phyloP scores from a whole-genome alignment of 352 stramenopile genomes.

The Plasmopara viticola region DNA sequence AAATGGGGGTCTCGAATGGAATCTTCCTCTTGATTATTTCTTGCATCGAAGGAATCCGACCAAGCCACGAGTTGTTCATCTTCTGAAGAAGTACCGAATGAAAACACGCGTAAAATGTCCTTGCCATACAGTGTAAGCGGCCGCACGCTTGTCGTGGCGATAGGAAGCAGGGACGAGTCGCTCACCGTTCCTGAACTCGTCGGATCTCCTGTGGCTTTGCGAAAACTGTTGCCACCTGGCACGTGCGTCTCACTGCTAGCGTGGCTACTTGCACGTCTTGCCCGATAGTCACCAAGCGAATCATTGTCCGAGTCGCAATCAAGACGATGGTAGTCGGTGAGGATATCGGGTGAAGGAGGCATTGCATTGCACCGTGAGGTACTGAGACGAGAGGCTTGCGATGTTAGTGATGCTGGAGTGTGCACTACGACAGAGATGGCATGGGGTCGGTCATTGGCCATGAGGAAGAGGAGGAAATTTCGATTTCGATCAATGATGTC shows the following conservation, averaged over 20 bases:
- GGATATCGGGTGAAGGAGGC: conserved; percentile 5
- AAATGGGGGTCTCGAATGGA: conserved; percentile 27
- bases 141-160: conserved; percentile 9
- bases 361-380: conserved; percentile 13
- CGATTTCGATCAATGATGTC: no score
- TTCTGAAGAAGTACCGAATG: conserved; percentile 46
- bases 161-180: conserved; percentile 8
- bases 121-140: conserved; percentile 50
- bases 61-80: conserved; percentile 23
- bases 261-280: no score
- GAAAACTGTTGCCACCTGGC: conserved; percentile 20
- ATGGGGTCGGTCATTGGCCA: conserved; percentile 1
- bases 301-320: conserved; percentile 23
- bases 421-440: conserved; percentile 24
- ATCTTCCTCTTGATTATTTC: conserved; percentile 17
- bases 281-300: conserved; percentile 14
- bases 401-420: conserved; percentile 5
- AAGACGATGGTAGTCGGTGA: conserved; percentile 12
- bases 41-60: conserved; percentile 17
- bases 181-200: conserved; percentile 9
- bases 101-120: conserved; percentile 45
- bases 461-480: conserved; percentile 4
- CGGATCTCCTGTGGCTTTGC: conserved; percentile 12
- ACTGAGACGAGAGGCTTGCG: conserved; percentile 1
- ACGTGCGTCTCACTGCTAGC: no score